Evolutionary conservation across 2,329 filamentous ascomycete species (phyloP).

Genomic region (Calonectria leucothoes): DNA sequence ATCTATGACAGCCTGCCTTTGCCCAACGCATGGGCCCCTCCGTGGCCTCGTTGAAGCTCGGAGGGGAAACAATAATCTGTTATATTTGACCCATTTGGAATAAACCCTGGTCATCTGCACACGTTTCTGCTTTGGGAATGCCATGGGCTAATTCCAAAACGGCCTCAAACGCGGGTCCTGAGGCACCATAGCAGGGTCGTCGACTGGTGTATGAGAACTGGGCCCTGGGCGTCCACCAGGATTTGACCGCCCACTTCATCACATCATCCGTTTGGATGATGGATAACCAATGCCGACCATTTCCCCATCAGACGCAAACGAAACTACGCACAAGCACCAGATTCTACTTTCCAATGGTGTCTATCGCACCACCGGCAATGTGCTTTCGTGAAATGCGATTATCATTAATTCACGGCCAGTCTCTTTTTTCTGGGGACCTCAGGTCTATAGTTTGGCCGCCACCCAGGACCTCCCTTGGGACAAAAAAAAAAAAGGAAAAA

Average conservation of each 20-base stretch:
- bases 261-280: background rate
- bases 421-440: background rate
- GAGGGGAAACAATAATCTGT: constrained; percentile 5
- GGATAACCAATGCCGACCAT: background rate
- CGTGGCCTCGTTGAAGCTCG: background rate
- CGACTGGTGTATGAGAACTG: background rate
- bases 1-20: constrained; percentile 59
- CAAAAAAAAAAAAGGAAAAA: background rate
- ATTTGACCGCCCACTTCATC: constrained; percentile 25
- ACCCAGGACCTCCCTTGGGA: background rate
- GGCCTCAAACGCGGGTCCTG: constrained; percentile 27
- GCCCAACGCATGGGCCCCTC: constrained; percentile 48
- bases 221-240: constrained; percentile 30
- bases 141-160: constrained; percentile 35
- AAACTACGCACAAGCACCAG: background rate
- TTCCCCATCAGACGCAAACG: background rate
- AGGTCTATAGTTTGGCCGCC: too few relatives aligned
- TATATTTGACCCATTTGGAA: constrained; percentile 23
- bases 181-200: constrained; percentile 11
- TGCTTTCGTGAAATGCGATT: background rate
- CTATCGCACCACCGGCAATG: constrained; percentile 46
- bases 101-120: constrained; percentile 35
- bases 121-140: constrained; percentile 40
- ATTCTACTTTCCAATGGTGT: constrained; percentile 62
- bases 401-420: background rate